phyloP scores from a whole-genome alignment of 1,284 basidiomycete species.

The Golubevia sp. region DNA sequence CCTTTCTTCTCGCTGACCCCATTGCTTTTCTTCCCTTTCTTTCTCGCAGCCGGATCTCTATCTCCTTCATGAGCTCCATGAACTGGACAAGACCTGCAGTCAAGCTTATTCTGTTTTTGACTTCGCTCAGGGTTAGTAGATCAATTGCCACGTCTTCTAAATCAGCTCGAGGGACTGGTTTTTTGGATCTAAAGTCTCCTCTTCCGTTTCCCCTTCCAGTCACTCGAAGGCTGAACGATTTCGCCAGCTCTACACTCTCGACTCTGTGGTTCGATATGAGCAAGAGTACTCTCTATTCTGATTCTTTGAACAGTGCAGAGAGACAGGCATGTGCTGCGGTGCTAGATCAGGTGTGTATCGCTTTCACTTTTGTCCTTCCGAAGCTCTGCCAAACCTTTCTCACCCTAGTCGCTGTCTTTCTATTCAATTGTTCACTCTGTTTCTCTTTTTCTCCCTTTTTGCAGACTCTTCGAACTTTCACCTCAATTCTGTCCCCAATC shows the following conservation, averaged over 20 bases:
- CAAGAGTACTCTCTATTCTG: constrained; percentile 88
- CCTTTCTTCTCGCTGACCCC: constrained; percentile 62
- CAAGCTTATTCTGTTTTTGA: constrained; percentile 76
- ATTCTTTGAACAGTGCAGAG: constrained; percentile 66
- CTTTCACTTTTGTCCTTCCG: neutral
- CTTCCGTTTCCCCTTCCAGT: constrained; percentile 63
- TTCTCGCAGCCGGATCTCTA: constrained; percentile 75
- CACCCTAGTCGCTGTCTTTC: too few species aligned
- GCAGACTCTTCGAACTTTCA: constrained; percentile 74
- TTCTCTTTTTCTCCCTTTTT: neutral
- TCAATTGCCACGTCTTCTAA: constrained; percentile 69
- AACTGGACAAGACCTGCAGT: constrained; percentile 72
- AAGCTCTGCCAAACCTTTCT: constrained; percentile 4
- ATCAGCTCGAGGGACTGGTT: constrained; percentile 68
- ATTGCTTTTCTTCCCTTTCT: constrained; percentile 2
- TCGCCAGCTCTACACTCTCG: constrained; percentile 66
- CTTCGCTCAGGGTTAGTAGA: constrained; percentile 76
- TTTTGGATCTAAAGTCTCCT: neutral
- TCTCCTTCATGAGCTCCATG: constrained; percentile 80
- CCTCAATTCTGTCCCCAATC: constrained; percentile 80
- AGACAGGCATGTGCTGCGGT: constrained; percentile 75
- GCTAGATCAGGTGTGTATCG: constrained; percentile 70
- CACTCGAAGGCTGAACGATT: constrained; percentile 63
- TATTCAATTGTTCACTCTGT: too few species aligned
- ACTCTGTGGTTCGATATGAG: constrained; percentile 82